Evolutionary conservation across 1,284 basidiomycete species (phyloP), one percentile per base, ranked within the genome.

Genomic region (Irpex sp.): DNA sequence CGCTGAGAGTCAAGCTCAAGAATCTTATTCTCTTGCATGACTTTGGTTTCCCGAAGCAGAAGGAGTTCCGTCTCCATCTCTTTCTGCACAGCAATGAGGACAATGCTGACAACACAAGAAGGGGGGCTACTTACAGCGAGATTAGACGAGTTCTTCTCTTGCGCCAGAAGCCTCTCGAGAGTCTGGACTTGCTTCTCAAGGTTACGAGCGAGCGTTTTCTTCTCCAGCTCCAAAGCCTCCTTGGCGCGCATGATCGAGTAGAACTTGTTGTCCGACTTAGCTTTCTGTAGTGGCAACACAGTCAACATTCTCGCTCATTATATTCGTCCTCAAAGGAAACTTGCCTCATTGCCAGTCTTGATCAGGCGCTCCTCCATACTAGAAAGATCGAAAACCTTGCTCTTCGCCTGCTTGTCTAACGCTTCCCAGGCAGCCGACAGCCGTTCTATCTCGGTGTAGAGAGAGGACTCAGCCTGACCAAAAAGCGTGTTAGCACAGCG

Each of bases 201-300:
- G 57, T 83, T 85, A 48, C 86, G 81, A 40, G 81, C 75, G 21
- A 90, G 77, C 40, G 84, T 86, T 73, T 93, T 92, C 64, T 87
- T 84, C 74, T 97, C 94, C 1, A 80, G 81, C 44, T 94, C 92
- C 4, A 91, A 77, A 2, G 91, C 88, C 66, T 98, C 96, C 74
- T 94, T 96, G 63, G 91, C 88, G 38, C 94, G 88, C 91, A 97
- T 94, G 4, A 91, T 89, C 31, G 92, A 86, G 74, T 91, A 98
- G 76, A 89, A 98, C 77, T 96, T 97, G 81, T 96, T 97, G 71
- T 98, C 96, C 19, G 93, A 89, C 77, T 97, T 98, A 11, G 94
- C 92, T 89, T 87, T 92, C 86, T 91, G 70, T 55, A 26, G 38
- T 17, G 58, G 52, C 47, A 57, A n/a, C 36, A 38, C 63, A 19